Evolutionary conservation across 2,329 filamentous ascomycete genomes (phyloP).

Genomic region (Phaeosphaeriaceae sp.): DNA sequence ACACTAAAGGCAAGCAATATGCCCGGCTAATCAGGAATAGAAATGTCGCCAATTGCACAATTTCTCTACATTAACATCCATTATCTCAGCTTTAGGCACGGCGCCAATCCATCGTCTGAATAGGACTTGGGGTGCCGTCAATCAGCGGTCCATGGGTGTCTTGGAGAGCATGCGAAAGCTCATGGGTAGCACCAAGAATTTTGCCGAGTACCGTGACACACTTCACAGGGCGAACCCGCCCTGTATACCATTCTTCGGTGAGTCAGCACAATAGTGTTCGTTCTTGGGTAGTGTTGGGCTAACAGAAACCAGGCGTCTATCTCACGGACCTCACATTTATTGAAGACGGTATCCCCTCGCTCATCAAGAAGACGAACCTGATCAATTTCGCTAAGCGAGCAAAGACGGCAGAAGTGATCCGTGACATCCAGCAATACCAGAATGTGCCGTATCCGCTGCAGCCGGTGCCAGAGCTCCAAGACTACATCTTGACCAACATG

Average conservation of each 20-base stretch:
- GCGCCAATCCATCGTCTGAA: conserved; percentile 93
- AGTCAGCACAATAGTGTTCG: conserved; percentile 32
- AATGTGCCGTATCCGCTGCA: conserved; percentile 95
- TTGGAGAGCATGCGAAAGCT: conserved; percentile 91
- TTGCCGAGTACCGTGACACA: conserved; percentile 92
- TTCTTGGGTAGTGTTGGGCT: conserved; percentile 13
- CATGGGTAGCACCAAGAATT: conserved; percentile 98
- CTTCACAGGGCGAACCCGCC: conserved; percentile 92
- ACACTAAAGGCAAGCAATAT: not conserved
- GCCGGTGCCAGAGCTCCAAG: conserved; percentile 87
- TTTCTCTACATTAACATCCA: conserved; percentile 95
- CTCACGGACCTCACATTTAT: conserved; percentile 98
- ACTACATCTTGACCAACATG: conserved; percentile 97
- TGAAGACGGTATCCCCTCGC: conserved; percentile 94
- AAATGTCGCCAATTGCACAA: conserved; percentile 96
- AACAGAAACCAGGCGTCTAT: conserved; percentile 75
- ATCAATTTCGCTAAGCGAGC: conserved; percentile 99
- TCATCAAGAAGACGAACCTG: conserved; percentile 93
- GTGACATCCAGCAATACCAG: conserved; percentile 98
- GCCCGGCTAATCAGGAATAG: conserved; percentile 55
- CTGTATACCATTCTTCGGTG: conserved; percentile 98
- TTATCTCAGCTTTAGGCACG: conserved; percentile 93
- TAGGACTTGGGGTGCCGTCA: conserved; percentile 93
- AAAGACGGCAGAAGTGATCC: conserved; percentile 97
- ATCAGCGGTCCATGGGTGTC: conserved; percentile 77